Evolutionary conservation across 2,329 filamentous ascomycete genomes (phyloP), one percentile per base, ranked within the genome.

Genomic region (Dactylellina cionopaga): DNA sequence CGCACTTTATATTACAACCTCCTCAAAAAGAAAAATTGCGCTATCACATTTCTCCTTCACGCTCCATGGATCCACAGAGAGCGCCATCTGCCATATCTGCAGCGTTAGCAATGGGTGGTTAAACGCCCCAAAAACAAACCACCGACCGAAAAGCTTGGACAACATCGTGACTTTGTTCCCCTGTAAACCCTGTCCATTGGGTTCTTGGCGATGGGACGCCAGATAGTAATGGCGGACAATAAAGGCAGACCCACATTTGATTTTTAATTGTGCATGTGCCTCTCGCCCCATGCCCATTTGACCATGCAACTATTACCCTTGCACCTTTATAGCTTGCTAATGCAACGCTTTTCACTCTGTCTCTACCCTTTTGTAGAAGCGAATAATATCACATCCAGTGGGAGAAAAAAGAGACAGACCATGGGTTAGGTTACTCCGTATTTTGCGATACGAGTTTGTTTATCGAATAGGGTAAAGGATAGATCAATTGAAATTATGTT

Each of bases 151-250:
- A 71, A 64, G 59, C 66, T 71, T 71, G 66, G 66, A 71, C 59
- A 64, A 24, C n/a, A 51, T 33, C 43, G 58, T 59, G 51, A 64
- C 35, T 49, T 71, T 27, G n/a, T 25, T 41, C 39, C 66, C 37
- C 43, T 43, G 62, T 64, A 47, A 71, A 71, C 58, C 66, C 52
- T 64, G 59, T 64, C 58, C 51, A 71, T 63, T 71, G 66, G 66
- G 43, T 58, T 64, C 66, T 71, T 71, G 66, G 66, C 66, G 41
- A 39, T 49, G 51, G 60, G 39, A 37, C 49, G 6, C 31, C 31
- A 6, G 13, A 6, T 13, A 6, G 31, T 13, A 35, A 24, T 33
- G 35, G 25, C 25, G 33, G 47, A n/a, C 31, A 25, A 25, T 55
- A 31, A 35, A 55, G 51, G 29, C 41, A 35, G 51, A 35, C 33